Base-by-base conservation (phyloP, 495 filamentous ascomycete genomes). In the Podospora bellae-mahoneyi region DNA sequence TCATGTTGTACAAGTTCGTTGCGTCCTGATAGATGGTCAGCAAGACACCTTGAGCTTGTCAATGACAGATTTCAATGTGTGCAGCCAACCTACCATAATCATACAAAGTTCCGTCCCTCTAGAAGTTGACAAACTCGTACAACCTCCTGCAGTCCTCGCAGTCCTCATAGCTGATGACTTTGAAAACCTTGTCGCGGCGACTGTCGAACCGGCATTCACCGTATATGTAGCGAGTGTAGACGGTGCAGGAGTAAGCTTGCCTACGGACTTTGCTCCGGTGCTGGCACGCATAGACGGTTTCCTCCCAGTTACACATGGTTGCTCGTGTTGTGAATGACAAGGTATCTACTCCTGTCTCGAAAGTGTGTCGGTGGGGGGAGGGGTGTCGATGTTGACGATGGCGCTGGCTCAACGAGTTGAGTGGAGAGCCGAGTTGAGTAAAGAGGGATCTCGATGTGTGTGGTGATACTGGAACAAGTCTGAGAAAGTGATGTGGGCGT, bases 271-370 rank as follows among this genome's bases (percentile, higher is more conserved):
- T 67, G 44, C 68, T 62, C 18, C 28, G 30, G 62, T 72, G 67
- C 0, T 62, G 64, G 67, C 70, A 72, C 10, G 68, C 68, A 48
- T 65, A 72, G 9, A 63, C 30, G 48, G 61, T 72, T 27, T 70
- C 48, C 55, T 72, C 70, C 70, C 70, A 72, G 57, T 57, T 72
- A 62, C 70, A 72, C 70, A 72, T 72, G 34, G 28, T 59, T 56
- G 19, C 23, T 44, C 4, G 15, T 53, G 34, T 27, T 20, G 39
- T 61, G 28, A 20, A 2, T 7, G 60, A 66, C 6, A 18, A 18
- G 23, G 23, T 23, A 23, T 23, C 23, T 23, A 23, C 23, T 23
- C 9, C 39, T 16, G 9, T 16, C 28, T 34, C 3, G 20, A 39
- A 15, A 20, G 48, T 5, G 16, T 16, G n/a, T 32, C 18, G 28